These are phyloP conservation scores for Didymella pinodella DNA, from an alignment of 2,329 filamentous ascomycete genomes.

Conservation along the genomic window DNA sequence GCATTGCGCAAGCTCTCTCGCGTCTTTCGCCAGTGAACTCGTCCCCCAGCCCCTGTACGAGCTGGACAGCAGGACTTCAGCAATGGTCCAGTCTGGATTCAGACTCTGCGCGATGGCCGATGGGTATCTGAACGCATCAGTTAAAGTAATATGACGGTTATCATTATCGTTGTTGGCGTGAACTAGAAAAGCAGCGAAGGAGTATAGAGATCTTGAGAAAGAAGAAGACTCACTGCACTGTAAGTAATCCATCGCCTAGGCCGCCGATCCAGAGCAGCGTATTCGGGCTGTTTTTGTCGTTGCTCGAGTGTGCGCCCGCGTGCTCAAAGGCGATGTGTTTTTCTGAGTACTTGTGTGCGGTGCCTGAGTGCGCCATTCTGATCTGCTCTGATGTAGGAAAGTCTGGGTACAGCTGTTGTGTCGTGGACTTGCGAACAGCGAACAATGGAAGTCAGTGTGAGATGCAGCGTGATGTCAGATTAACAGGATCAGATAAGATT, in stretches of 20 bases:
- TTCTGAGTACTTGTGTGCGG: slow-evolving; percentile 53
- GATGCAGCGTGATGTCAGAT: background rate
- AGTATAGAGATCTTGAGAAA: background rate
- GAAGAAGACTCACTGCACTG: slow-evolving; percentile 54
- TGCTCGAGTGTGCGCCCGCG: slow-evolving; percentile 20
- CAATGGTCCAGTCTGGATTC: slow-evolving; percentile 61
- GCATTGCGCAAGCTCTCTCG: slow-evolving; percentile 61
- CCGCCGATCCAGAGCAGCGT: slow-evolving; percentile 75
- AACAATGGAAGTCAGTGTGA: background rate
- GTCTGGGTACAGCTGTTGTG: background rate
- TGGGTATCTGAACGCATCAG: slow-evolving; percentile 55
- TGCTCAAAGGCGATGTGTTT: slow-evolving; percentile 58
- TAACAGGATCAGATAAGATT: background rate
- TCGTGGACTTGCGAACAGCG: background rate
- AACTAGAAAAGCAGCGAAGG: background rate
- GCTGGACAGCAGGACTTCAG: slow-evolving; percentile 60
- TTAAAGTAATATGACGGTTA: too few relatives aligned
- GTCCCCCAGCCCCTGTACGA: slow-evolving; percentile 65
- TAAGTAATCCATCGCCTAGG: slow-evolving; percentile 73
- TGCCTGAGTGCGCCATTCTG: slow-evolving; percentile 49
- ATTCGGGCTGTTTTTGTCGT: slow-evolving; percentile 46
- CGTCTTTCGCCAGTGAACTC: slow-evolving; percentile 61
- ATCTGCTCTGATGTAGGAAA: background rate
- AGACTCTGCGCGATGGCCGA: slow-evolving; percentile 59
- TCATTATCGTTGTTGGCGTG: too few relatives aligned